phyloP scores from a whole-genome alignment of 2,329 filamentous ascomycete genomes.

The Trichocomaceae sp. region DNA sequence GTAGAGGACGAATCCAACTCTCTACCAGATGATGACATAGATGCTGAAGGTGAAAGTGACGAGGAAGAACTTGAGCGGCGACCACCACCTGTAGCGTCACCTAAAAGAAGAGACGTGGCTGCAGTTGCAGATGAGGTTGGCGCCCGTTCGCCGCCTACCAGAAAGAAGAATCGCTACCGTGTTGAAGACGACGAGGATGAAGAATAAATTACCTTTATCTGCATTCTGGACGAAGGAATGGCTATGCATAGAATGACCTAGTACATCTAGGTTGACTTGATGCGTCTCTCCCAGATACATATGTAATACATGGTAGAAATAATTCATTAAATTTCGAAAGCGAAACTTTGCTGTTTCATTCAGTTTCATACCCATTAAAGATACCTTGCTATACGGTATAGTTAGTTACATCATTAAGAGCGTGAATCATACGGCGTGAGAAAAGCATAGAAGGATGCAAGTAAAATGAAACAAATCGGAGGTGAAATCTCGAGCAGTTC shows the following conservation, averaged over 20 bases:
- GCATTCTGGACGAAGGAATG: background rate
- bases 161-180: slow-evolving; percentile 44
- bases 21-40: slow-evolving; percentile 39
- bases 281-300: background rate
- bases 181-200: slow-evolving; percentile 46
- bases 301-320: background rate
- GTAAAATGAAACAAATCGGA: background rate
- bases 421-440: slow-evolving; percentile 6
- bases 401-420: background rate
- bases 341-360: background rate
- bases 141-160: slow-evolving; percentile 30
- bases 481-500: too few species aligned
- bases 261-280: background rate
- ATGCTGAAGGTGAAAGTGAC: slow-evolving; percentile 40
- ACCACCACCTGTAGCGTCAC: slow-evolving; percentile 14
- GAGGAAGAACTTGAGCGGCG: slow-evolving; percentile 22
- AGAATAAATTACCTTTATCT: slow-evolving; percentile 14
- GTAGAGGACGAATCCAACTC: slow-evolving; percentile 40
- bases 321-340: background rate
- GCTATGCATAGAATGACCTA: background rate
- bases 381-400: background rate
- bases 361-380: background rate
- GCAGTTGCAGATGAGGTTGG: slow-evolving; percentile 16
- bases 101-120: slow-evolving; percentile 16
- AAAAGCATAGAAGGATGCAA: background rate